A percentile compares a stretch with the other conserved stretches of the same genome.
phyloP scores from a whole-genome alignment of 108 stramenopile species.

The Conticribra weissflogii region DNA sequence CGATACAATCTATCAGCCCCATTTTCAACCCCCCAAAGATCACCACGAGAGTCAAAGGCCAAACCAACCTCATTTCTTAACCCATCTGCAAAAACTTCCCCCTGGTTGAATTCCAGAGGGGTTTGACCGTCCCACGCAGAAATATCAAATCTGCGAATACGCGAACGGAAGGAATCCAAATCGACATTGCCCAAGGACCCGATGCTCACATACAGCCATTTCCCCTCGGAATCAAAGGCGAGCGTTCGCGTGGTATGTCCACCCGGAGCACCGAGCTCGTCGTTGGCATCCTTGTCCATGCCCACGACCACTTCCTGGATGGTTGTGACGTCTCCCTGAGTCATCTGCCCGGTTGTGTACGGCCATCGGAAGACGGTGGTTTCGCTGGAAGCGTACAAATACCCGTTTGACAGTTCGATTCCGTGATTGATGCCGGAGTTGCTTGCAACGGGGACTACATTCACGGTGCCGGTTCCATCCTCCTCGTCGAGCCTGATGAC shows the following conservation, averaged over 20 bases:
- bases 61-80: slow-evolving; percentile 77
- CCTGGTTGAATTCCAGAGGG: slow-evolving; percentile 55
- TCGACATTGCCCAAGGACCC: slow-evolving; percentile 65
- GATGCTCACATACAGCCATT: slow-evolving; percentile 64
- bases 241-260: slow-evolving; percentile 77
- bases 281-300: slow-evolving; percentile 53
- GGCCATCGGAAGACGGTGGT: slow-evolving; percentile 69
- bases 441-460: slow-evolving; percentile 29
- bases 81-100: slow-evolving; percentile 81
- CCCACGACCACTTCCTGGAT: slow-evolving; percentile 42
- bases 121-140: slow-evolving; percentile 9
- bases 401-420: slow-evolving; percentile 53
- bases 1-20: slow-evolving; percentile 65
- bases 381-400: slow-evolving; percentile 64
- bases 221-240: slow-evolving; percentile 55
- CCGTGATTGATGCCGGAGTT: slow-evolving; percentile 65
- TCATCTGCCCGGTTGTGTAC: slow-evolving; percentile 15
- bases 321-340: slow-evolving; percentile 5
- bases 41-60: slow-evolving; percentile 70
- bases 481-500: slow-evolving; percentile 29
- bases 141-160: slow-evolving; percentile 66
- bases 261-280: slow-evolving; percentile 52
- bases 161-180: slow-evolving; percentile 57
- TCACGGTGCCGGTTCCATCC: not conserved
- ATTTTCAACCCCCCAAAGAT: slow-evolving; percentile 82